Base-by-base conservation (phyloP, 345 rosid genomes). In the Euphorbia lathyris region DNA sequence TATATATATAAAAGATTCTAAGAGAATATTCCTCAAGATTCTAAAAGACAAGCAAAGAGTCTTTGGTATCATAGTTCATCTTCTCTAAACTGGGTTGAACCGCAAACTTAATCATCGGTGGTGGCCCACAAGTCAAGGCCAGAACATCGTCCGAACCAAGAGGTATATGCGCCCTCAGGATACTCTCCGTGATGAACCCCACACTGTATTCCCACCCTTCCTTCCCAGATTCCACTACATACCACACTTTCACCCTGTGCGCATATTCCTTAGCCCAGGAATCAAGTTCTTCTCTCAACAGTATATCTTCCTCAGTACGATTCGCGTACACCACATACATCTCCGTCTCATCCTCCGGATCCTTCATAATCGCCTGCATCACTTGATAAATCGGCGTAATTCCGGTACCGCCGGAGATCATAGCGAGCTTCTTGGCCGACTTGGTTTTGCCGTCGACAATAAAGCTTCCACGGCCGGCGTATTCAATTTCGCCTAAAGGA, bases 381-480 rank as follows among this genome's bases (percentile, higher is more conserved):
- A 95, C 79, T 71, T 95, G 99, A 68, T 87, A 95, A 3, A 95
- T 83, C 0, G 99, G 99, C 2, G 97, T 92, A 26, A 95, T 88
- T 1, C 99, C 99, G 0, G 97, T 90, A 29, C 99, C 97, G n/a
- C 99, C 97, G 0, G 97, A 93, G 10, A 92, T 3, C 99, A 95
- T 95, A 0, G 97, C 86, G 48, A 95, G 83, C 75, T 87, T 95
- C 79, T 79, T 90, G 27, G 90, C 93, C 25, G 81, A 85, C 78
- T 83, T 90, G 1, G 92, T 89, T 76, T 88, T 87, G 34, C 97
- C 91, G 19, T 86, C 91, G n/a, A 87, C 94, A 66, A 51, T 5
- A 61, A 95, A 92, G 65, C 83, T 82, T 13, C 99, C 97, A 2
- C 83, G 78, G 0, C 97, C 94, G n/a, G 20, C 19, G 50, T 95